Evolutionary conservation across 2,329 filamentous ascomycete species (phyloP).

Genomic region (Aspergillus sp.): DNA sequence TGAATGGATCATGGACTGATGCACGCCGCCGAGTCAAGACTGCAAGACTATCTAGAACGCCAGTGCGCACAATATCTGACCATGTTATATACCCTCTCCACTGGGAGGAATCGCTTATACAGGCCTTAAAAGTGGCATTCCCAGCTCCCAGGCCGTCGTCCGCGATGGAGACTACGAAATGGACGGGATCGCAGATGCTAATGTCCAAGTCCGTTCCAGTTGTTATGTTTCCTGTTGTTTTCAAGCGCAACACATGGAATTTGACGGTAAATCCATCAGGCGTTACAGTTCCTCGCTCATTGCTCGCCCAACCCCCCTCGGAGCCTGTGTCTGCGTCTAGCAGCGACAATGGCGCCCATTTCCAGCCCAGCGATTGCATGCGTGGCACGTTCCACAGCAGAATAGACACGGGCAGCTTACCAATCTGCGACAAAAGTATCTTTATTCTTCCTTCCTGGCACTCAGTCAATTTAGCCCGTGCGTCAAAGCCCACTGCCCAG

Average conservation of each 20-base stretch:
- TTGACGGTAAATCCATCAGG: background rate
- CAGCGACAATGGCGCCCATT: background rate
- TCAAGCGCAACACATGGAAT: background rate
- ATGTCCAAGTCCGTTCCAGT: background rate
- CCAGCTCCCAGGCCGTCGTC: background rate
- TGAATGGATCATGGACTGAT: background rate
- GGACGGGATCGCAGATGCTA: background rate
- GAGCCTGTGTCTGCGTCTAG: background rate
- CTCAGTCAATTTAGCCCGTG: background rate
- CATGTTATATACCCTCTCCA: background rate
- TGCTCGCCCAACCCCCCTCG: background rate
- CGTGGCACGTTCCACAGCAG: background rate
- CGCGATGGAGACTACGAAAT: background rate
- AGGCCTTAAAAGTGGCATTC: background rate
- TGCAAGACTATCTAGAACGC: background rate
- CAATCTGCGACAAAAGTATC: background rate
- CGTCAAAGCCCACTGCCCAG: background rate
- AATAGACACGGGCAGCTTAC: background rate
- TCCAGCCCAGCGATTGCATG: background rate
- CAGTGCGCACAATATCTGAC: background rate
- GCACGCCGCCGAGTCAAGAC: background rate
- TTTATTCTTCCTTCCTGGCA: background rate
- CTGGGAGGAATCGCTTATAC: background rate
- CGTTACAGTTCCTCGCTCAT: background rate
- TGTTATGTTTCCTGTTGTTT: background rate